These are phyloP conservation scores for Eucalyptus globulus DNA, from an alignment of 345 rosid species.

Conservation along the genomic window DNA sequence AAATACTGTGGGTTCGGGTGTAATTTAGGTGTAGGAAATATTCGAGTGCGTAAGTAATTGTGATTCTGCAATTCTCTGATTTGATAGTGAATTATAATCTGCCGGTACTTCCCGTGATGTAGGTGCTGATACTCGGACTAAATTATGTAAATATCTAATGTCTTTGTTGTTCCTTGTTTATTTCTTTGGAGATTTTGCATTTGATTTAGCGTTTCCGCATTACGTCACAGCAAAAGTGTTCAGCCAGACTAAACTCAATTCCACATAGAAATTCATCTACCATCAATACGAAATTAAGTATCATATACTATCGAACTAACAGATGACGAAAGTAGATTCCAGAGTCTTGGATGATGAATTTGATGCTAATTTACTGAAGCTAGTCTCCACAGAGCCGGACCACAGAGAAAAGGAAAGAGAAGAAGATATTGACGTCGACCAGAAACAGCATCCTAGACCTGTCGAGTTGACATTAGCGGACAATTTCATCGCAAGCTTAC, in stretches of 20 bases:
- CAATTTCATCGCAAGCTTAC: neutral
- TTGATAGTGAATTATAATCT: too few species aligned
- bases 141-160: fast-evolving
- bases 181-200: neutral
- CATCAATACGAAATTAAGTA: neutral
- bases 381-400: neutral
- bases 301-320: neutral
- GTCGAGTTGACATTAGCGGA: neutral
- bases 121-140: fast-evolving
- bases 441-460: neutral
- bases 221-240: neutral
- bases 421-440: neutral
- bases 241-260: neutral
- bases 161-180: fast-evolving
- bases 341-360: neutral
- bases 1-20: fast-evolving
- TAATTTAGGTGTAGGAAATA: fast-evolving
- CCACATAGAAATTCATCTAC: neutral
- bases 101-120: fast-evolving
- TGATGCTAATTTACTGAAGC: neutral
- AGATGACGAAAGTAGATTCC: neutral
- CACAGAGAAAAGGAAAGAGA: neutral
- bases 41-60: fast-evolving
- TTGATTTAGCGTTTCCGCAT: too few species aligned
- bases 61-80: fast-evolving